Conservation (phyloP, 768 basidiomycete genomes). For the Pleurotus eryngii region DNA sequence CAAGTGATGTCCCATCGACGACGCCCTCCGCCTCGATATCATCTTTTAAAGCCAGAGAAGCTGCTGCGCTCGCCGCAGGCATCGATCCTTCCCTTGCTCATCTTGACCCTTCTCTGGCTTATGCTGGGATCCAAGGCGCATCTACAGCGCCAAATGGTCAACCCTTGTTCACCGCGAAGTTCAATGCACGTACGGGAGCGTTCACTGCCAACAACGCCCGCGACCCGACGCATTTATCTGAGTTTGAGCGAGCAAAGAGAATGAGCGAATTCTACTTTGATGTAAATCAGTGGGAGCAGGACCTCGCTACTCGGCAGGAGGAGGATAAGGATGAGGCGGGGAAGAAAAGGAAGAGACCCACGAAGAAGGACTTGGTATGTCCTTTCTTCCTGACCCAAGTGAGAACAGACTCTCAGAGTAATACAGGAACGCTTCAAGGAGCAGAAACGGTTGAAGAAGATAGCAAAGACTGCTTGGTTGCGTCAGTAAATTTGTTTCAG, state of each 20-base stretch:
- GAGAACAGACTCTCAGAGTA: background rate
- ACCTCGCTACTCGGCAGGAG: slow-evolving; percentile 41
- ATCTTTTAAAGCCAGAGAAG: slow-evolving; percentile 53
- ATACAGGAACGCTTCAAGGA: slow-evolving; percentile 79
- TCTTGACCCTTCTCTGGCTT: slow-evolving; percentile 72
- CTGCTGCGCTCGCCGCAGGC: slow-evolving; percentile 71
- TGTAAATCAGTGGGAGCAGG: slow-evolving; percentile 72
- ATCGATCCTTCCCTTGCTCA: slow-evolving; percentile 81
- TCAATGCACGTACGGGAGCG: slow-evolving; percentile 79
- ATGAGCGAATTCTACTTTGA: slow-evolving; percentile 92
- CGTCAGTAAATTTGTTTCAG: slow-evolving; percentile 26
- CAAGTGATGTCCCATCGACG: slow-evolving; percentile 18
- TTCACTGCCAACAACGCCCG: slow-evolving; percentile 67
- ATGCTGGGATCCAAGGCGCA: slow-evolving; percentile 28
- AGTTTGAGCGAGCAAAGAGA: slow-evolving; percentile 76
- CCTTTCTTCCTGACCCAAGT: background rate
- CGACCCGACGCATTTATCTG: slow-evolving; percentile 73
- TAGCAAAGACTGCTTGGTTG: slow-evolving; percentile 86
- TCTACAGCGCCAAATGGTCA: slow-evolving; percentile 28
- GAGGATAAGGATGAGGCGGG: slow-evolving; percentile 48
- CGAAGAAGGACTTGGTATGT: slow-evolving; percentile 82
- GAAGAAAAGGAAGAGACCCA: slow-evolving; percentile 74
- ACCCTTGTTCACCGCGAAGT: slow-evolving; percentile 61
- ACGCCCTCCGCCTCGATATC: slow-evolving; percentile 24
- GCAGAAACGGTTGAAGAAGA: slow-evolving; percentile 78